phyloP scores from a whole-genome alignment of 2,329 filamentous ascomycete species.

The Metarhizium humberi region DNA sequence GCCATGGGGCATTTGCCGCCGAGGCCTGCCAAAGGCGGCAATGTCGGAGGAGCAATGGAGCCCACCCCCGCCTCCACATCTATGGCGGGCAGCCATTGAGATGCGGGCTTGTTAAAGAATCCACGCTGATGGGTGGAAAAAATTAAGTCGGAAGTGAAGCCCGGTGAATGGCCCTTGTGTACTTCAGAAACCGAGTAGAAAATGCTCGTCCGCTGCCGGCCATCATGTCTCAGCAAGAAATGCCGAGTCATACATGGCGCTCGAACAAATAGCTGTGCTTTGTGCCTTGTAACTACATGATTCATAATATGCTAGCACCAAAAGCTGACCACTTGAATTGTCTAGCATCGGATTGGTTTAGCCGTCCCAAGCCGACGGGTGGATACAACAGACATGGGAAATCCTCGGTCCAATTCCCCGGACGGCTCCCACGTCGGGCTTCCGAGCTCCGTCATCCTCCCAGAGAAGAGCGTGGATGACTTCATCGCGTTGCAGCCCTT shows the following conservation, averaged over 20 bases:
- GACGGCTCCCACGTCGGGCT: background rate
- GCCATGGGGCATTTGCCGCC: background rate
- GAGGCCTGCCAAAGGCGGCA: background rate
- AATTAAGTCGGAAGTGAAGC: too few relatives aligned
- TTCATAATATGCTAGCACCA: too few relatives aligned
- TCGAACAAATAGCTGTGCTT: too few relatives aligned
- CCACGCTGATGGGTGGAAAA: background rate
- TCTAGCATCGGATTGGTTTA: background rate
- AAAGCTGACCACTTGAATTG: background rate
- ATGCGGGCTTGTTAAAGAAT: background rate
- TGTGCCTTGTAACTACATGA: too few relatives aligned
- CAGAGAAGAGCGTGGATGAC: conserved; percentile 9
- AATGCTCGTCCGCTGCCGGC: too few relatives aligned
- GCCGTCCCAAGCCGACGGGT: background rate
- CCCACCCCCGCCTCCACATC: too few relatives aligned
- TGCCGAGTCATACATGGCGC: too few relatives aligned
- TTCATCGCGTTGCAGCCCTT: background rate
- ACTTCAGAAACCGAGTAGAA: too few relatives aligned
- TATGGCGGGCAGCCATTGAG: too few relatives aligned
- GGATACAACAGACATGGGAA: background rate
- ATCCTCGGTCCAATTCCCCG: background rate
- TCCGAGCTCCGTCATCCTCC: conserved; percentile 7
- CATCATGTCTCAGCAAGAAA: too few relatives aligned
- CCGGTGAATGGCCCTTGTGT: too few relatives aligned
- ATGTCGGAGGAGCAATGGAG: background rate